Evolutionary conservation across 805 yeast genomes (phyloP), one percentile per base, ranked within the genome.

Genomic region (Priceomyces melissophilus): DNA sequence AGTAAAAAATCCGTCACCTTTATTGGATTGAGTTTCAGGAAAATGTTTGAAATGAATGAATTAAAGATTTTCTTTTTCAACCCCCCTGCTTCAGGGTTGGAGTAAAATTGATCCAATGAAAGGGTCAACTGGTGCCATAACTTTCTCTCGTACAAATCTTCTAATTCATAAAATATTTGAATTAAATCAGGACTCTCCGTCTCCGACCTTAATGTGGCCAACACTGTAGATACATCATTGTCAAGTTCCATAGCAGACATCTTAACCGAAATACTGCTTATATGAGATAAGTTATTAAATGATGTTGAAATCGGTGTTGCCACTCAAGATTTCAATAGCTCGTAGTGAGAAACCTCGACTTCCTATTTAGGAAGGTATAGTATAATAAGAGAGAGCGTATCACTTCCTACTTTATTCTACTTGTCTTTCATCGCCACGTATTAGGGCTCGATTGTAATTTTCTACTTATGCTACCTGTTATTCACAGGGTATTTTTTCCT

Each of bases 101-200:
- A 68, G 66, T 79, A 91, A 56, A 90, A 76, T 46, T 73, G 75
- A 28, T 68, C 69, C 42, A 93, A 69, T 5, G 78, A 64, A 45
- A 78, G 77, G 2, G 96, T 87, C 58, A 93, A 75, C 69, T 93
- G 98, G 67, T 84, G 95, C 97, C 97, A 93, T 59, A 91, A 75
- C 62, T 88, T 89, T 52, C 96, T 74, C 57, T 89, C 96, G 65
- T 87, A 85, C 42, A 73, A 71, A 53, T 88, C 96, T 57, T 90
- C 97, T 58, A 91, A 76, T 39, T 78, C 76, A 56, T 78, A 82
- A 52, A 84, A 75, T 6, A 73, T 60, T 23, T 80, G 76, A 8
- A 79, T 69, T 39, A 89, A 69, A 30, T 82, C 87, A 3, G 77
- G 67, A 10, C 57, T 52, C 43, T 84, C 87, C 3, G 81, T 71